These are phyloP conservation scores for Mycena indigotica DNA, from an alignment of 768 basidiomycete genomes.

Conservation along the genomic window DNA sequence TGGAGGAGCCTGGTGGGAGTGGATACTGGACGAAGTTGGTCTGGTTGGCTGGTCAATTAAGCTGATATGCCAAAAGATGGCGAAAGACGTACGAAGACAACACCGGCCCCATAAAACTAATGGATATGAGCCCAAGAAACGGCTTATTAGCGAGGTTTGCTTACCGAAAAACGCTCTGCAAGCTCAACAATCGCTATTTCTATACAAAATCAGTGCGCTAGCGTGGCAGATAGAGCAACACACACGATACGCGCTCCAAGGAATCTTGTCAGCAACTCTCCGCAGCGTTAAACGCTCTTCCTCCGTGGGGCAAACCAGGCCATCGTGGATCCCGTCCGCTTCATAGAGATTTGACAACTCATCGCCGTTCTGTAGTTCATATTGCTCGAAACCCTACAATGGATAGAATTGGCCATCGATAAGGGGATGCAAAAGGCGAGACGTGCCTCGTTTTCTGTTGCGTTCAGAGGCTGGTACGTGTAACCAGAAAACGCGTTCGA, in stretches of 20 bases:
- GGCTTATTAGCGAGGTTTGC: slow-evolving; percentile 4
- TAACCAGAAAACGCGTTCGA: neutral
- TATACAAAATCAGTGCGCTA: slow-evolving; percentile 12
- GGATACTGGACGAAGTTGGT: slow-evolving; percentile 57
- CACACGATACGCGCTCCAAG: slow-evolving; percentile 36
- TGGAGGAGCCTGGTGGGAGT: slow-evolving; percentile 46
- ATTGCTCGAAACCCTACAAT: neutral
- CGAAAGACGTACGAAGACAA: slow-evolving; percentile 38
- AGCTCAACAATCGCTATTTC: slow-evolving; percentile 53
- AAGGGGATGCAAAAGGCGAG: neutral
- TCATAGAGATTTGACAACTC: slow-evolving; percentile 16
- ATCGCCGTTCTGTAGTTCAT: neutral
- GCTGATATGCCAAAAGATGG: neutral
- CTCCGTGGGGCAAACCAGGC: slow-evolving; percentile 48
- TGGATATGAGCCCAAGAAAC: neutral
- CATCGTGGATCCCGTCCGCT: slow-evolving; percentile 43
- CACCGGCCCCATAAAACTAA: slow-evolving; percentile 35
- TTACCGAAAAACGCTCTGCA: slow-evolving; percentile 56
- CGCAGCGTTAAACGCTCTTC: slow-evolving; percentile 46
- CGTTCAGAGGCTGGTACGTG: slow-evolving; percentile 1
- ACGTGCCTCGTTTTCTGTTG: neutral
- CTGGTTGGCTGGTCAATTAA: slow-evolving; percentile 20
- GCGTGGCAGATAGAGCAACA: neutral
- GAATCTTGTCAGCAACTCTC: slow-evolving; percentile 44
- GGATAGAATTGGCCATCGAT: neutral